Conservation (phyloP, 768 basidiomycete species). For the Hemileccinum rubropunctum region DNA sequence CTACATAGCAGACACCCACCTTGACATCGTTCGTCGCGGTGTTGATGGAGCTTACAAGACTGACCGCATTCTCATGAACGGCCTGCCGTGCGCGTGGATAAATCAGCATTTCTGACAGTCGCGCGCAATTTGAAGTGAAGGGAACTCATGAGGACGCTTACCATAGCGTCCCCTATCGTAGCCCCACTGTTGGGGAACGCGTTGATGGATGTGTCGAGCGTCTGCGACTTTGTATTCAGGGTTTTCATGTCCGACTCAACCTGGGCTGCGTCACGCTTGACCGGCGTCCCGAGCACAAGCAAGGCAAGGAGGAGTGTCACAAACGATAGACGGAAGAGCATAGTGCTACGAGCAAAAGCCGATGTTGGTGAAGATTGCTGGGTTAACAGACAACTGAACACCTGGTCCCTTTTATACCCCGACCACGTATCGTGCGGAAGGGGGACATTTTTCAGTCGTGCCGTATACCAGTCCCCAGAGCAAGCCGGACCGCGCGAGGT, state of each 20-base stretch:
- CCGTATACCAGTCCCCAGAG: not conserved
- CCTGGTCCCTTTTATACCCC: conserved; percentile 2
- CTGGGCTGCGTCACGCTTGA: conserved; percentile 1
- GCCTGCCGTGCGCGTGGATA: not conserved
- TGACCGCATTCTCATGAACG: rapidly evolving
- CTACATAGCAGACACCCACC: conserved; percentile 1
- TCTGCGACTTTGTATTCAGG: rapidly evolving
- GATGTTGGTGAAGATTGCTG: not conserved
- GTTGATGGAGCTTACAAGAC: rapidly evolving
- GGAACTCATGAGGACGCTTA: not conserved
- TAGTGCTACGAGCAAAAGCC: not conserved
- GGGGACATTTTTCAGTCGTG: not conserved
- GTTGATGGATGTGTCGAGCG: not conserved
- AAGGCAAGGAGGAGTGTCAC: conserved; percentile 9
- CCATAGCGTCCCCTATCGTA: rapidly evolving
- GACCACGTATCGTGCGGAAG: not conserved
- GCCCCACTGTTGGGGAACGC: not conserved
- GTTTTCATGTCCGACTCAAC: not conserved
- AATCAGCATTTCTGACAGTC: too few species aligned
- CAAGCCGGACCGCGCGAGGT: not conserved
- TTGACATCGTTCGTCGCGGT: not conserved
- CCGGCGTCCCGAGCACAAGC: conserved; percentile 8
- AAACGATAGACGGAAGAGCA: conserved; percentile 13
- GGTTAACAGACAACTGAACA: not conserved
- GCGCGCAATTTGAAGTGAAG: not conserved